These are phyloP conservation scores for Fusarium keratoplasticum DNA, from an alignment of 2,329 filamentous ascomycete genomes.

Conservation along the genomic window DNA sequence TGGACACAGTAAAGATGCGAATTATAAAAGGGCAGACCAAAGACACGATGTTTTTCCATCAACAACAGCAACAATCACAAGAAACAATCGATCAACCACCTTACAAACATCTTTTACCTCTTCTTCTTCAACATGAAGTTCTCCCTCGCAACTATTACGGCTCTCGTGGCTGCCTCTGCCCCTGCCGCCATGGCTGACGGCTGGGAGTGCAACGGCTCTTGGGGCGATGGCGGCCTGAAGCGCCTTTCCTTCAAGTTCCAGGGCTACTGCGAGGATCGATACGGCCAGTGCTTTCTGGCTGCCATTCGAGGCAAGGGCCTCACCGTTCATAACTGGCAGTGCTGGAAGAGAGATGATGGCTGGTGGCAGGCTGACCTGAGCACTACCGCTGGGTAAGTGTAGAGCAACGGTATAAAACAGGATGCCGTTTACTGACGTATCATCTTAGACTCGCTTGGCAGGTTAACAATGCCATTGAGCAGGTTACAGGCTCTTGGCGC, in stretches of 20 bases:
- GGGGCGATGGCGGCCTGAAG: background rate
- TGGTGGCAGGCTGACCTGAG: background rate
- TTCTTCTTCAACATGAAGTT: background rate
- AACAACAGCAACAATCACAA: background rate
- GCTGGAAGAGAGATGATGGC: background rate
- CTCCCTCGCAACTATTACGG: background rate
- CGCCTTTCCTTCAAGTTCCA: background rate
- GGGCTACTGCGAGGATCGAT: background rate
- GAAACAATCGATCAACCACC: background rate
- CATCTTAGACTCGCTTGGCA: background rate
- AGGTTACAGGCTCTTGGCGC: background rate
- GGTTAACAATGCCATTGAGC: background rate
- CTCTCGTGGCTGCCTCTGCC: background rate
- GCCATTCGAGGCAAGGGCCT: background rate
- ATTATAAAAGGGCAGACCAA: background rate
- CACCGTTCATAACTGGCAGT: background rate
- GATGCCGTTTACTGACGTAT: background rate
- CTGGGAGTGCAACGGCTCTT: background rate
- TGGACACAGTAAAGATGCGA: no score
- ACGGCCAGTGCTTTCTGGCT: background rate
- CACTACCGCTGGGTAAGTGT: background rate
- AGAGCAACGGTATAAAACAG: background rate
- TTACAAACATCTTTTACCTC: background rate
- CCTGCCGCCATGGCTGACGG: background rate
- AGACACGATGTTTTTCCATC: background rate